Base-by-base conservation (phyloP, 805 yeast species). In the Clavispora asparagi region DNA sequence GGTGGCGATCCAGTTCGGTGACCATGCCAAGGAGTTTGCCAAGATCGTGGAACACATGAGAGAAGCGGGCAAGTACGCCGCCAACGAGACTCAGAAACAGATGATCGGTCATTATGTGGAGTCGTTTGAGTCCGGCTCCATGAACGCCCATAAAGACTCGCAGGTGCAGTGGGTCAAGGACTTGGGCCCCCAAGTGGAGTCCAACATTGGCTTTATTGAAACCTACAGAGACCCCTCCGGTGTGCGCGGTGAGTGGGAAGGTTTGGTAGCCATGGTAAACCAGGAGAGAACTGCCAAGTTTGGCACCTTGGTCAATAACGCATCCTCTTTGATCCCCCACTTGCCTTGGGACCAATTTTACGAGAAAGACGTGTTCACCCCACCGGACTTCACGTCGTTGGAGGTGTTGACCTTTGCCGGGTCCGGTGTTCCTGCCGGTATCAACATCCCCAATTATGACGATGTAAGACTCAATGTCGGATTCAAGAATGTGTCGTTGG, bases 151-250 rank as follows among this genome's bases (percentile, higher is more conserved):
- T 65, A 85, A 85, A 58, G 79, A 85, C 48, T 85, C 96, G 1
- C 96, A 89, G 64, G 79, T 82, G 45, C 74, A 78, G 48, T 89
- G 97, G 96, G 95, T 89, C 48, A 86, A 86, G 61, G 96, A 89
- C 63, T 65, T 85, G 43, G 84, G 87, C 1, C 97, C 97, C 11
- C 70, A 70, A 12, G 77, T 72, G 13, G 77, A 72, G 67, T 82
- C 92, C 39, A 88, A 89, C 62, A 79, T 89, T 56, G 97, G 97
- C 0, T 89, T 89, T 63, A 89, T 89, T 56, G 97, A 89, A 69
- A 89, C 96, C 27, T 89, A 89, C 68, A 77, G 97, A 65, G 97
- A 88, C 62, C 95, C 96, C 13, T 79, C 91, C 29, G 96, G 96
- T 40, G 87, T 88, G 40, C 78, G 90, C 59, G 97, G 96, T 49